Evolutionary conservation across 371 early-diverging fungal genomes (phyloP), one percentile per base, ranked within the genome.

Genomic region (Parasitella parasitica): DNA sequence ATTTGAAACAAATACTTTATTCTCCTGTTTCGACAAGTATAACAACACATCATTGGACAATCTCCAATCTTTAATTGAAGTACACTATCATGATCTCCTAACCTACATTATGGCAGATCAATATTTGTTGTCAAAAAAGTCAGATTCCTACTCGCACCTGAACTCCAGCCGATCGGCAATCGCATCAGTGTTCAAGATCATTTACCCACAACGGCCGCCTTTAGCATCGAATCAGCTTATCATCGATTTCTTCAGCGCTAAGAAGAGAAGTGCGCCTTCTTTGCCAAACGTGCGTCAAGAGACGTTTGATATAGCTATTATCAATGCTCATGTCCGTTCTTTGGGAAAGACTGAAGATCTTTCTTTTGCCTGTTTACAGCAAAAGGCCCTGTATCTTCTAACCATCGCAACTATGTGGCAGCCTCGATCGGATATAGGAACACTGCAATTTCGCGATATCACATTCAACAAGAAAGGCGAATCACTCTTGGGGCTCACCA

Each of bases 351-450:
- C 35, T 24, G 11, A 35, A 2, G 1, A 32, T 3, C 22, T 54
- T 2, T 28, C 8, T 0, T 5, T 53, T 9, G 39, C 28, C 18
- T 3, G 43, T 28, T 27, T 71, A 9, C 72, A 71, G 65, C 46
- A 55, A 18, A 71, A 67, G 26, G 30, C 43, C 1, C 34, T 66
- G 9, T 6, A 59, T 0, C 18, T 71, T n/a, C 28, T 61, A 13
- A 30, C 58, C 1, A 36, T 71, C 1, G 34, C 50, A 6, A 59
- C 67, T 1, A 66, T 72, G 63, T 64, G 68, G 56, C 13, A 67
- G 6, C 63, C 66, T 18, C 28, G 69, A 3, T 61, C 61, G 4
- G 69, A 68, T 38, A 27, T 72, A 1, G 60, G 59, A 0, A 30
- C 58, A 7, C 1, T 66, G 16, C 69, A 68, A 54, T 49, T 22